Conservation (phyloP, 257 asterid genomes). For the Solanum okadae region DNA sequence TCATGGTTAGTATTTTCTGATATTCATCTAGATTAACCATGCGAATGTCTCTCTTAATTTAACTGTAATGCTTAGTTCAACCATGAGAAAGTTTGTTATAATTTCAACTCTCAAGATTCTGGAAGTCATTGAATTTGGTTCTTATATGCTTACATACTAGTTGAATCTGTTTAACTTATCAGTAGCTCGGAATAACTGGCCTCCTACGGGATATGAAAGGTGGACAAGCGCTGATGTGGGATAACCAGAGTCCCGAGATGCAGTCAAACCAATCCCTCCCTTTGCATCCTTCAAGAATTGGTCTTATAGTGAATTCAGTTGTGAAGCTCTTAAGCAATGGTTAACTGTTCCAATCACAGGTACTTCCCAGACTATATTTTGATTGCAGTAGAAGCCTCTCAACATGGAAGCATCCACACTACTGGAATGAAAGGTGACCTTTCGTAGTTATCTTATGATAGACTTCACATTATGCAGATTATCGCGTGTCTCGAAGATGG, state of each 20-base stretch:
- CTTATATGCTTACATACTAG: conserved; percentile 74
- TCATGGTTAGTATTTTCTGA: background rate
- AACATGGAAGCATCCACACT: conserved; percentile 48
- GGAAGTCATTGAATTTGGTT: conserved; percentile 64
- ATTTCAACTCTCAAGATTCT: background rate
- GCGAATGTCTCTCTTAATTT: background rate
- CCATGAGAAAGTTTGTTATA: background rate
- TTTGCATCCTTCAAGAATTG: conserved; percentile 18
- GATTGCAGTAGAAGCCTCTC: conserved; percentile 62
- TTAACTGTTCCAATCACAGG: conserved; percentile 55
- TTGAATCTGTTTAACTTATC: conserved; percentile 33
- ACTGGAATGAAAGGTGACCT: conserved; percentile 79
- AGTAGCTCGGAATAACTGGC: conserved; percentile 6
- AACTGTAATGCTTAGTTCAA: background rate
- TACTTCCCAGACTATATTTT: conserved; percentile 70
- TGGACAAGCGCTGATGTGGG: conserved; percentile 44
- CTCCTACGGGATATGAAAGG: conserved; percentile 45
- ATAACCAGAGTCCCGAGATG: conserved; percentile 8
- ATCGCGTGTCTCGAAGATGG: background rate
- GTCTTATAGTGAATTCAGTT: conserved; percentile 30
- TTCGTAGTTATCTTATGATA: conserved; percentile 48
- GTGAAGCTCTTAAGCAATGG: conserved; percentile 49
- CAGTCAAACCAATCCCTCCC: conserved; percentile 68
- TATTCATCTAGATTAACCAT: background rate
- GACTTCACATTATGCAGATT: conserved; percentile 27